Evolutionary conservation across 192 early-diverging fungal genomes (phyloP).

Genomic region (Backusella psychrophila): DNA sequence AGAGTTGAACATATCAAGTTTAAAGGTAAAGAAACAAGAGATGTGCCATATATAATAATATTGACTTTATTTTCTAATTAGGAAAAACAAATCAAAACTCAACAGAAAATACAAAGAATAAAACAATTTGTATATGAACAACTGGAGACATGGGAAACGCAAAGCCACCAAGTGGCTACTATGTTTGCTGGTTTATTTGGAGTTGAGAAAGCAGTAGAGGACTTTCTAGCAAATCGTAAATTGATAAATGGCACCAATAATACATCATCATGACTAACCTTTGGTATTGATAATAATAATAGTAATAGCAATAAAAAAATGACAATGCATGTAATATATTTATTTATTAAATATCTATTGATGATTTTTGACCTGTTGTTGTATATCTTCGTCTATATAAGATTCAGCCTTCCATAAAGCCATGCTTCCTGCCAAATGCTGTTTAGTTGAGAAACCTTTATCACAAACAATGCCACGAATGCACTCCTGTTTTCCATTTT

Average conservation of each 20-base stretch:
- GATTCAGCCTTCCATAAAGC: conserved; percentile 20
- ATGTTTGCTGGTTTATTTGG: conserved; percentile 64
- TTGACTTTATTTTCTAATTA: conserved; percentile 25
- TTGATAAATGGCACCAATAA: neutral
- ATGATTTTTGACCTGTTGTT: conserved; percentile 1
- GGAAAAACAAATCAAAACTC: conserved; percentile 70
- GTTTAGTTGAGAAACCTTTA: conserved; percentile 12
- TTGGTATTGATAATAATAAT: neutral
- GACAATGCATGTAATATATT: neutral
- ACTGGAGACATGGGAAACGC: conserved; percentile 62
- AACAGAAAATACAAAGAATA: conserved; percentile 68
- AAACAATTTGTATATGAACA: conserved; percentile 48
- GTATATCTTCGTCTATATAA: conserved; percentile 15
- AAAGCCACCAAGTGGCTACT: conserved; percentile 61
- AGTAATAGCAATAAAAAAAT: neutral
- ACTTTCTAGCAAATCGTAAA: neutral
- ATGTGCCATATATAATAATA: neutral
- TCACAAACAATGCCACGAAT: conserved; percentile 11
- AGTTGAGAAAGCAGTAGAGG: conserved; percentile 23
- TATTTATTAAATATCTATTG: neutral
- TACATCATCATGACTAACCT: neutral
- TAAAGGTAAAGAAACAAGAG: conserved; percentile 39
- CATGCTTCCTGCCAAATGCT: conserved; percentile 24
- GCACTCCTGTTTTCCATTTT: neutral
- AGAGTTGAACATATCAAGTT: conserved; percentile 70